Evolutionary conservation across 2,329 filamentous ascomycete genomes (phyloP).

Genomic region (Colletotrichum euphorbiae): DNA sequence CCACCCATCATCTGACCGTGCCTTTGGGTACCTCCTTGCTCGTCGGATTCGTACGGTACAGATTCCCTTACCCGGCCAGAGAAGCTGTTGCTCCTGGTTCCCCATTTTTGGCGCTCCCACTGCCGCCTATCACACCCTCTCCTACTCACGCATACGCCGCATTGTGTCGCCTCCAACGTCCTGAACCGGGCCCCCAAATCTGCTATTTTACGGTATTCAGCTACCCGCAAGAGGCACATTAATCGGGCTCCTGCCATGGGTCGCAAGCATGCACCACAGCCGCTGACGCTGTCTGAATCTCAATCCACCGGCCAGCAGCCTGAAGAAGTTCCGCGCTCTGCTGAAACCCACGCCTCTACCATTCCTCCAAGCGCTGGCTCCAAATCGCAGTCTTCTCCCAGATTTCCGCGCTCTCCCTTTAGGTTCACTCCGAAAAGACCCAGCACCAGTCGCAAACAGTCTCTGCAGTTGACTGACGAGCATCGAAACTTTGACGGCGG

Average conservation of each 20-base stretch:
- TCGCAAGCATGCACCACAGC: conserved; percentile 69
- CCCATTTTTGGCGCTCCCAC: conserved; percentile 15
- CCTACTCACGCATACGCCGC: conserved; percentile 1
- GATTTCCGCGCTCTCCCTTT: conserved; percentile 59
- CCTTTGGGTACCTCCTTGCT: not conserved
- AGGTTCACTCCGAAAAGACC: conserved; percentile 54
- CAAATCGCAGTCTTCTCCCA: conserved; percentile 57
- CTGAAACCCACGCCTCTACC: conserved; percentile 48
- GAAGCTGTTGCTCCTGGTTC: not conserved
- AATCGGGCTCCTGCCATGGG: conserved; percentile 58
- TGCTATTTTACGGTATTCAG: conserved; percentile 22
- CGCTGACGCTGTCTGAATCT: conserved; percentile 63
- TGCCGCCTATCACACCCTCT: not conserved
- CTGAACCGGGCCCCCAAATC: conserved; percentile 41
- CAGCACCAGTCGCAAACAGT: conserved; percentile 35
- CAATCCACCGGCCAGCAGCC: conserved; percentile 48
- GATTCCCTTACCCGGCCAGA: conserved; percentile 20
- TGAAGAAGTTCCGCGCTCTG: conserved; percentile 45
- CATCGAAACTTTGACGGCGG: conserved; percentile 41
- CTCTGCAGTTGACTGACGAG: conserved; percentile 36
- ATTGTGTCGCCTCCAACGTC: conserved; percentile 22
- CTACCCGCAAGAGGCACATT: conserved; percentile 28
- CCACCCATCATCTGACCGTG: not conserved
- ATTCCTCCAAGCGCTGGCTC: conserved; percentile 48
- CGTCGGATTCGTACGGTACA: conserved; percentile 34